Percentiles rank a stretch among this genome's conserved stretches.
Conservation (phyloP, 345 rosid genomes). For the Salix arbutifolia region DNA sequence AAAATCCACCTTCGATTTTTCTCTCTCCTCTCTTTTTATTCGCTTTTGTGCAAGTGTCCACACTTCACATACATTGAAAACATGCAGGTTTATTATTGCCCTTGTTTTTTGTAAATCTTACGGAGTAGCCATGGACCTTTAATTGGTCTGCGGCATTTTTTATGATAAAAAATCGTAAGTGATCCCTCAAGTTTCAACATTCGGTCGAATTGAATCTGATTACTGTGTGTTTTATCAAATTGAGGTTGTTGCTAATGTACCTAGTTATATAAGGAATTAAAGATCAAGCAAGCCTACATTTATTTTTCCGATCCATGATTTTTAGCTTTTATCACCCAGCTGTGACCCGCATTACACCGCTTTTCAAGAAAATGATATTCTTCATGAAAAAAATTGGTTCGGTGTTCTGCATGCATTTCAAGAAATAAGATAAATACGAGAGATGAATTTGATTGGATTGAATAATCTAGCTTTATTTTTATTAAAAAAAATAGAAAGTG, state of each 20-base stretch:
- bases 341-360: no score
- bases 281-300: neutral
- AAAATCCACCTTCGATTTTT: conserved; percentile 26
- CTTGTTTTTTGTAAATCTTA: conserved; percentile 6
- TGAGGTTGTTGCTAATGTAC: neutral
- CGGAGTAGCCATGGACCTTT: conserved; percentile 1
- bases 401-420: no score
- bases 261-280: neutral
- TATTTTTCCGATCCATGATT: neutral
- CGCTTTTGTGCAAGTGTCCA: conserved; percentile 18
- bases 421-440: no score
- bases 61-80: neutral
- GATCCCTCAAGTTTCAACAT: neutral
- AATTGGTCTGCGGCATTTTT: conserved; percentile 14
- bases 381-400: no score
- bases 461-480: no score
- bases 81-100: neutral
- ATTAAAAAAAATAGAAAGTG: no score
- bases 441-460: no score
- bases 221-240: neutral
- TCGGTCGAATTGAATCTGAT: neutral
- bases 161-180: neutral
- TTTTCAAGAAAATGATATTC: no score
- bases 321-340: neutral
- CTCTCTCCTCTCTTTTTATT: conserved; percentile 23